Evolutionary conservation across 495 filamentous ascomycete genomes (phyloP).

Genomic region (Schizothecium vesticola): DNA sequence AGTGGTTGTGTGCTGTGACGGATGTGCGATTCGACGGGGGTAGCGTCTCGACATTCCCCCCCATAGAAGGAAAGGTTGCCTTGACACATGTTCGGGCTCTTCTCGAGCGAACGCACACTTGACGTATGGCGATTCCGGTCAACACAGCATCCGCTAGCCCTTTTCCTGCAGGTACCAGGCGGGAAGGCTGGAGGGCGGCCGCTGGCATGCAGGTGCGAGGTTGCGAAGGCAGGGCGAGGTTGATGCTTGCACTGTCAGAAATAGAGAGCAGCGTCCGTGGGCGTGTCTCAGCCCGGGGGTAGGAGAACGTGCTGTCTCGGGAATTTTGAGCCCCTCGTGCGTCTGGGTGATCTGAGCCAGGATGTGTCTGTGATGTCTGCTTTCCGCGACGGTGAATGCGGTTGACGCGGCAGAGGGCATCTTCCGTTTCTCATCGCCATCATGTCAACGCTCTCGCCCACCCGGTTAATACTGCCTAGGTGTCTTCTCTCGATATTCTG

Average conservation of each 20-base stretch:
- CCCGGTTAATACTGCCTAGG: background rate
- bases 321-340: background rate
- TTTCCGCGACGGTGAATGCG: background rate
- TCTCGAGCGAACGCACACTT: background rate
- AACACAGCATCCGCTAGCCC: background rate
- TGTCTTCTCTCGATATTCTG: slow-evolving; percentile 17
- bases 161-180: background rate
- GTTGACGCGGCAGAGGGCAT: background rate
- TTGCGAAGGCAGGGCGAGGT: background rate
- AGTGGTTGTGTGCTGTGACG: background rate
- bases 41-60: background rate
- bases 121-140: background rate
- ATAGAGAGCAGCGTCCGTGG: background rate
- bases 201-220: background rate
- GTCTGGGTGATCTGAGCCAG: background rate
- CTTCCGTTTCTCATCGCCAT: background rate
- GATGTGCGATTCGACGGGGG: background rate
- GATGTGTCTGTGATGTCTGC: background rate
- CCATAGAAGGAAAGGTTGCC: background rate
- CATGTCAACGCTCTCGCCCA: background rate
- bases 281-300: slow-evolving; percentile 5
- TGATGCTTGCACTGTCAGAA: background rate
- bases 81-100: background rate
- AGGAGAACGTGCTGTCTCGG: slow-evolving; percentile 8
- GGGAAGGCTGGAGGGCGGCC: background rate